phyloP scores from a whole-genome alignment of 1,284 basidiomycete genomes.

The Sphagnurus paluster region DNA sequence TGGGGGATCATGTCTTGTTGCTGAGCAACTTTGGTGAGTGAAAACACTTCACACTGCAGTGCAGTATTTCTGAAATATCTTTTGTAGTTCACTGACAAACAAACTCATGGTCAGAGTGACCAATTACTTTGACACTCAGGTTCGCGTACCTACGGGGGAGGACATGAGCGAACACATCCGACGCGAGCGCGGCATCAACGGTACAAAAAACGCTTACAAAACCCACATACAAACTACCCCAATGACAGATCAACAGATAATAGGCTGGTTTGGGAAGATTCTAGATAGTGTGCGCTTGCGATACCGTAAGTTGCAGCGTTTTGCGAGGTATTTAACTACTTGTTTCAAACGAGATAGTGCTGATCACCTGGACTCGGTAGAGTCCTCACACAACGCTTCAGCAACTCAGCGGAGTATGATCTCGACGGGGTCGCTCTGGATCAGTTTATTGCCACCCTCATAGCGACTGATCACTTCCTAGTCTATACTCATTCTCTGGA shows the following conservation, averaged over 20 bases:
- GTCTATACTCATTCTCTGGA: conserved; percentile 92
- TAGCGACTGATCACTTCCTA: conserved; percentile 90
- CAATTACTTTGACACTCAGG: conserved; percentile 93
- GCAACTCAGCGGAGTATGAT: conserved; percentile 94
- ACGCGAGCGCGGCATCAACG: conserved; percentile 16
- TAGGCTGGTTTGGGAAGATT: conserved; percentile 91
- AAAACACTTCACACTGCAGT: conserved; percentile 1
- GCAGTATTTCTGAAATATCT: conserved; percentile 3
- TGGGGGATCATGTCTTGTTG: conserved; percentile 90
- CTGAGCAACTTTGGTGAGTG: conserved; percentile 88
- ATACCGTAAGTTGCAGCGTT: conserved; percentile 92
- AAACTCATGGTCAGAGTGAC: conserved; percentile 89
- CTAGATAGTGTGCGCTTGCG: conserved; percentile 92
- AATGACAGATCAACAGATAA: conserved; percentile 83
- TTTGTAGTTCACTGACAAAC: conserved; percentile 77
- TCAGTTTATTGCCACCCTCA: conserved; percentile 78
- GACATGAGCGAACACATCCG: conserved; percentile 29
- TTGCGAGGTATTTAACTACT: conserved; percentile 68
- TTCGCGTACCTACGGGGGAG: conserved; percentile 68
- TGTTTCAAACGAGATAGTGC: not conserved
- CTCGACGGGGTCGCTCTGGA: conserved; percentile 83
- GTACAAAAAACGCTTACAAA: conserved; percentile 23
- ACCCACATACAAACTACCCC: conserved; percentile 28
- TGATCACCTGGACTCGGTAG: conserved; percentile 35
- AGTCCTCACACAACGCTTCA: conserved; percentile 83